phyloP scores from a whole-genome alignment of 2,329 filamentous ascomycete genomes.

The Cyphellophora attinorum region DNA sequence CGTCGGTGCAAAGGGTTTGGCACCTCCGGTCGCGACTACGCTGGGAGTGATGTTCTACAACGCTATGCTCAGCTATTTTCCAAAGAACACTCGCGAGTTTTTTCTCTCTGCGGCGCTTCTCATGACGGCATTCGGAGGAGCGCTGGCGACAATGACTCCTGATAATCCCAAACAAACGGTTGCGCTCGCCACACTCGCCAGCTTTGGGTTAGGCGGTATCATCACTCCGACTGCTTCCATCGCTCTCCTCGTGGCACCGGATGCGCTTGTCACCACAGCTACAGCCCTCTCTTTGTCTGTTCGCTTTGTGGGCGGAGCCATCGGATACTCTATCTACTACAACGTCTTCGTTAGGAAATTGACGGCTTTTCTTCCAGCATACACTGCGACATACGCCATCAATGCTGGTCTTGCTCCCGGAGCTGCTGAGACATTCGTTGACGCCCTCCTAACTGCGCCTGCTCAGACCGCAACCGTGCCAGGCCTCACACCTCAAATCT shows the following conservation, averaged over 20 bases:
- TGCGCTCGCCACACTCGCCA: constrained; percentile 53
- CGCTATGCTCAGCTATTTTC: constrained; percentile 45
- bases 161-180: no score
- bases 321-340: constrained; percentile 52
- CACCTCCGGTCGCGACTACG: constrained; percentile 55
- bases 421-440: constrained; percentile 3
- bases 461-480: constrained; percentile 24
- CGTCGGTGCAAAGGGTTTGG: constrained; percentile 56
- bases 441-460: constrained; percentile 7
- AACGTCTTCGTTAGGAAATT: constrained; percentile 39
- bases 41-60: constrained; percentile 51
- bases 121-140: constrained; percentile 46
- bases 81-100: constrained; percentile 49
- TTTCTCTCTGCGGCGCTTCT: constrained; percentile 49
- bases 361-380: constrained; percentile 21
- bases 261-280: constrained; percentile 59
- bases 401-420: constrained; percentile 6
- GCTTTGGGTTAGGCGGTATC: constrained; percentile 57
- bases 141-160: constrained; percentile 6
- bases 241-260: constrained; percentile 58
- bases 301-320: constrained; percentile 56
- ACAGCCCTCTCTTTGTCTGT: constrained; percentile 60
- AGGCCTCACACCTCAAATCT: no score
- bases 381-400: constrained; percentile 5
- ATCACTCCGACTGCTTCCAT: constrained; percentile 59